These are phyloP conservation scores for Gentiana macrophylla DNA, from an alignment of 257 asterid species.

Conservation along the genomic window DNA sequence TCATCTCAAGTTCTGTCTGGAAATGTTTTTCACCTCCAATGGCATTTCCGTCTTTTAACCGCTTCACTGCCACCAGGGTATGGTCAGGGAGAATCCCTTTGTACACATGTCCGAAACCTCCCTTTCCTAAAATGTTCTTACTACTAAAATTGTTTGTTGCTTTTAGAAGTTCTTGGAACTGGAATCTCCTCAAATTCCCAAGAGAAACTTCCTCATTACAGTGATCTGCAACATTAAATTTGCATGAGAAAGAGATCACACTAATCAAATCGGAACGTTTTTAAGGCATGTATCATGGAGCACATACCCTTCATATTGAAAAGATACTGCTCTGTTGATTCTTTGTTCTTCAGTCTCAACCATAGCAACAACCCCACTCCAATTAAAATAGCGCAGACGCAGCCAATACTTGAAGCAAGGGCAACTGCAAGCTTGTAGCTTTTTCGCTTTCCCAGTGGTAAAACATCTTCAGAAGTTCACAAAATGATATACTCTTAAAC, in stretches of 20 bases:
- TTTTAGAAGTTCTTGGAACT: conserved; percentile 64
- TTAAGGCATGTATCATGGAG: background rate
- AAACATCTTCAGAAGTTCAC: conserved; percentile 28
- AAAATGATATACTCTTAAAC: conserved; percentile 4
- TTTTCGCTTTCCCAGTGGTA: conserved; percentile 31
- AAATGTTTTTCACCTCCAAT: conserved; percentile 81
- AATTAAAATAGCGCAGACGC: conserved; percentile 41
- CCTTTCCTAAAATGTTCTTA: conserved; percentile 82
- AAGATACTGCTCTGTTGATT: conserved; percentile 28
- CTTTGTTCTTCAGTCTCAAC: conserved; percentile 41
- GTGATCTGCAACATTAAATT: conserved; percentile 33
- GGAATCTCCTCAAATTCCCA: conserved; percentile 82
- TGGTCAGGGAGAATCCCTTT: conserved; percentile 73
- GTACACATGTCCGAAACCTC: conserved; percentile 91
- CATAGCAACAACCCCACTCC: conserved; percentile 56
- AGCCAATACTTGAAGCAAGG: conserved; percentile 55
- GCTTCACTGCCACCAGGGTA: conserved; percentile 80
- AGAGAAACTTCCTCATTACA: conserved; percentile 68
- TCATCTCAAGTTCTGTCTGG: conserved; percentile 93
- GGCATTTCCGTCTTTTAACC: conserved; percentile 80
- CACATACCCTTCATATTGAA: conserved; percentile 54
- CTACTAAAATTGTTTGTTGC: conserved; percentile 84
- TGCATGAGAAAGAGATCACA: conserved; percentile 8
- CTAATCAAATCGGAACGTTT: background rate
- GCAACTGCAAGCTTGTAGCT: conserved; percentile 58